A percentile compares a stretch with the other conserved stretches of the same genome.
phyloP scores from a whole-genome alignment of 148 eudicot species.

The Dianthus caryophyllus region DNA sequence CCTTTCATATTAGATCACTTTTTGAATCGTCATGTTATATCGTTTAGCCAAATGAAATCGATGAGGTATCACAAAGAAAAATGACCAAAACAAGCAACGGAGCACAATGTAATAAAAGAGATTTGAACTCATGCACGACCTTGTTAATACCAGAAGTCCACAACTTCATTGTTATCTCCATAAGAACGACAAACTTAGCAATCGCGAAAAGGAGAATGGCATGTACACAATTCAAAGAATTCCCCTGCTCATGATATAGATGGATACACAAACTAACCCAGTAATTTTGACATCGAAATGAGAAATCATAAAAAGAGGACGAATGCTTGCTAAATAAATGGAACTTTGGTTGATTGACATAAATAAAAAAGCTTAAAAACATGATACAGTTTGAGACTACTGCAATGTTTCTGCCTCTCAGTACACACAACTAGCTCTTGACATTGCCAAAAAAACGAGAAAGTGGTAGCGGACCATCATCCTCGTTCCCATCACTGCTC shows the following conservation, averaged over 20 bases:
- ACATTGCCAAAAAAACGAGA: constrained; percentile 85
- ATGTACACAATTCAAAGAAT: constrained; percentile 4
- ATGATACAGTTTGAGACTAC: constrained; percentile 16
- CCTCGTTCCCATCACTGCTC: constrained; percentile 44
- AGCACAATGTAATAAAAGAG: too few relatives aligned
- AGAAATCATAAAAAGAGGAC: constrained; percentile 1
- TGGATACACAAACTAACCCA: constrained; percentile 20
- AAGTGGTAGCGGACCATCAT: constrained; percentile 80
- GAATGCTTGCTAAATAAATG: constrained; percentile 18
- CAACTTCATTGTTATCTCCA: too few relatives aligned
- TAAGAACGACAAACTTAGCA: background rate
- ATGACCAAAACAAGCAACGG: too few relatives aligned
- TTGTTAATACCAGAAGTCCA: too few relatives aligned
- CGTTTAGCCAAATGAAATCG: too few relatives aligned
- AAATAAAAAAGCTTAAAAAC: constrained; percentile 7
- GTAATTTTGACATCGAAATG: background rate
- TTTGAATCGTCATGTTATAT: too few relatives aligned
- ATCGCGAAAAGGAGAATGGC: background rate
- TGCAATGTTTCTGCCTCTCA: constrained; percentile 1
- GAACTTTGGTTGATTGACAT: constrained; percentile 15
- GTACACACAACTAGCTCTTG: constrained; percentile 49
- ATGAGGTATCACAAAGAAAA: too few relatives aligned
- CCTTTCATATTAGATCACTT: too few relatives aligned
- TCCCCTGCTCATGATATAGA: constrained; percentile 6
- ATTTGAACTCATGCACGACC: too few relatives aligned